Evolutionary conservation across 805 yeast species (phyloP).

Genomic region (Metschnikowia orientalis): DNA sequence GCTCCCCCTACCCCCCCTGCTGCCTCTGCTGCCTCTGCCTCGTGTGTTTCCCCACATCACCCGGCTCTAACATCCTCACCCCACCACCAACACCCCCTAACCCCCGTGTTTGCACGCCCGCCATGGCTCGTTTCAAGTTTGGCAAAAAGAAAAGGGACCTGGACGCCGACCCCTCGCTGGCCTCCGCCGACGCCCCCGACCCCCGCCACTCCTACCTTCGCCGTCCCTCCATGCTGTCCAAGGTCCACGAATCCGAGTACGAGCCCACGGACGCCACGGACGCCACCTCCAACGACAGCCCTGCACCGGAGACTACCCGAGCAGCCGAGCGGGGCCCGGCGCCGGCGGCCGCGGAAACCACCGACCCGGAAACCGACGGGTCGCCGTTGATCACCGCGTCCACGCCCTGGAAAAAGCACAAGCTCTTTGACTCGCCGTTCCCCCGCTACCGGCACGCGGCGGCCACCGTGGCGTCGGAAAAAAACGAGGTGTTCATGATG

Average conservation of each 20-base stretch:
- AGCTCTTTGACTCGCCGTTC: slow-evolving; percentile 73
- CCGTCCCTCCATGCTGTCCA: slow-evolving; percentile 15
- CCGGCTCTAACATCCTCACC: no score
- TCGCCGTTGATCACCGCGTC: slow-evolving; percentile 14
- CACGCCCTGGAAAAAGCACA: slow-evolving; percentile 66
- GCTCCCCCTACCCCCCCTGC: no score
- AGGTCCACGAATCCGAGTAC: background rate
- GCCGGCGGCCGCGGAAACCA: background rate
- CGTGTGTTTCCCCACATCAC: no score
- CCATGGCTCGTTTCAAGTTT: slow-evolving; percentile 57
- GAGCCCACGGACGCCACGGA: background rate
- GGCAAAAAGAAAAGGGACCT: slow-evolving; percentile 43
- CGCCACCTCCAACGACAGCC: background rate
- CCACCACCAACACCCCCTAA: background rate
- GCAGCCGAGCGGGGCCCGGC: background rate
- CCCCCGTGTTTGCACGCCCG: background rate
- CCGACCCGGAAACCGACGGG: slow-evolving; percentile 26
- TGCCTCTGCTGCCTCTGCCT: no score
- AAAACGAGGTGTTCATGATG: slow-evolving; percentile 80
- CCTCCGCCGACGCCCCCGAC: slow-evolving; percentile 8
- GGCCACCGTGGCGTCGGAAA: slow-evolving; percentile 59
- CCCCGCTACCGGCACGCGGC: slow-evolving; percentile 95
- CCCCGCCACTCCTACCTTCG: slow-evolving; percentile 15
- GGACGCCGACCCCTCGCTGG: slow-evolving; percentile 19
- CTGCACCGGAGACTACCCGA: background rate